Percentiles rank a stretch among this genome's conserved stretches.
These are phyloP conservation scores for Populus simonii DNA, from an alignment of 345 rosid genomes.

Conservation along the genomic window DNA sequence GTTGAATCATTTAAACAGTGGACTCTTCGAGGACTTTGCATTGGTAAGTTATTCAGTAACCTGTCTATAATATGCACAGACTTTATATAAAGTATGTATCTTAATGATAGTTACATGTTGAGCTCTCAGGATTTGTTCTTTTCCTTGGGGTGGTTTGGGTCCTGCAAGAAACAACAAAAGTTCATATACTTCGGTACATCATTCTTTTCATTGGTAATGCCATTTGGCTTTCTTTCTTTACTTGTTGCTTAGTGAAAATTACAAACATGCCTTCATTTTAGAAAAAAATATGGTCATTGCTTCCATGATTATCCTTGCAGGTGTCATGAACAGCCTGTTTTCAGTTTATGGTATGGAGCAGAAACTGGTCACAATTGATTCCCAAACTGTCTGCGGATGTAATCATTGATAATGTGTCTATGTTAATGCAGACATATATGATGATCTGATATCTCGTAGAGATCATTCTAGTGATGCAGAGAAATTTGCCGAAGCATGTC, in stretches of 20 bases:
- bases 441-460: constrained; percentile 42
- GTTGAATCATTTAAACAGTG: constrained; percentile 21
- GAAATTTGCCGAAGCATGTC: constrained; percentile 94
- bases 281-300: neutral
- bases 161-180: constrained; percentile 26
- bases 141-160: constrained; percentile 26
- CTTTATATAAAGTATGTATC: neutral
- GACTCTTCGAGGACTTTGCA: constrained; percentile 28
- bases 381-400: neutral
- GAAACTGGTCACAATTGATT: neutral
- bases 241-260: neutral
- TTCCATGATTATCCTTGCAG: constrained; percentile 7
- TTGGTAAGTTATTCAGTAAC: constrained; percentile 16
- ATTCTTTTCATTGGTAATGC: constrained; percentile 23
- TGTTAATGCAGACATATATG: constrained; percentile 62
- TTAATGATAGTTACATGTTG: constrained; percentile 2
- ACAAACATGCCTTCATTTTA: neutral
- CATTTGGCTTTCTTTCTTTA: constrained; percentile 3
- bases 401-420: neutral
- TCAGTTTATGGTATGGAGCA: constrained; percentile 17
- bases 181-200: constrained; percentile 15
- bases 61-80: neutral
- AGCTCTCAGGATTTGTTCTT: constrained; percentile 18
- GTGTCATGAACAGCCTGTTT: constrained; percentile 26
- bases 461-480: constrained; percentile 27